These are phyloP conservation scores for Penium margaritaceum DNA, from an alignment of 139 green algal species.

Conservation along the genomic window DNA sequence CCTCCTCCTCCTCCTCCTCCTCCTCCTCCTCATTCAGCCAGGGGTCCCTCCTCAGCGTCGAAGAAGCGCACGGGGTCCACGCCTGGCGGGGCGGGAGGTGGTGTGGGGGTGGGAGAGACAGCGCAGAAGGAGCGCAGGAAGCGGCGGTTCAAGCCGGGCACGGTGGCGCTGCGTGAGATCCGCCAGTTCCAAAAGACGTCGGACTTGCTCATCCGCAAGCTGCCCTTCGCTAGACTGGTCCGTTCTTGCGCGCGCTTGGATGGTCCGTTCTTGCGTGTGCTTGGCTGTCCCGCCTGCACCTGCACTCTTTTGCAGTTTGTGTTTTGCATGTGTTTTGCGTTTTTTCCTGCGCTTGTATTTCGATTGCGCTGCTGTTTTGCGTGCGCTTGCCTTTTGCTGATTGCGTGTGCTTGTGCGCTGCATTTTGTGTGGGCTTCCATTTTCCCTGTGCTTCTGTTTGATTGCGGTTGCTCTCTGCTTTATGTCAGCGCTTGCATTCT, in stretches of 20 bases:
- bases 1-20: too few species aligned
- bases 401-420: background rate
- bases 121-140: too few species aligned
- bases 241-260: background rate
- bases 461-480: too few species aligned
- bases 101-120: background rate
- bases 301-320: background rate
- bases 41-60: too few species aligned
- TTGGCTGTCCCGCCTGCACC: background rate
- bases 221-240: slow-evolving; percentile 1
- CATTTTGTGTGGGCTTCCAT: too few species aligned
- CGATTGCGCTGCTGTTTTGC: background rate
- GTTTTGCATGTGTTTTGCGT: background rate
- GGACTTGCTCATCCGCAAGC: slow-evolving; percentile 8
- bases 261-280: background rate
- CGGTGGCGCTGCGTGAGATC: slow-evolving; percentile 16
- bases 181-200: background rate
- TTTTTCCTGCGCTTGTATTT: background rate
- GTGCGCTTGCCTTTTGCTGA: background rate
- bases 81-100: too few species aligned
- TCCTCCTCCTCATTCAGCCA: too few species aligned
- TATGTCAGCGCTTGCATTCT: too few species aligned
- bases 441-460: too few species aligned
- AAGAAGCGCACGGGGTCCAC: too few species aligned
- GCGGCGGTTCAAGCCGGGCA: slow-evolving; percentile 10